phyloP scores from a whole-genome alignment of 2,329 filamentous ascomycete species.

The Diaporthe nobilis region DNA sequence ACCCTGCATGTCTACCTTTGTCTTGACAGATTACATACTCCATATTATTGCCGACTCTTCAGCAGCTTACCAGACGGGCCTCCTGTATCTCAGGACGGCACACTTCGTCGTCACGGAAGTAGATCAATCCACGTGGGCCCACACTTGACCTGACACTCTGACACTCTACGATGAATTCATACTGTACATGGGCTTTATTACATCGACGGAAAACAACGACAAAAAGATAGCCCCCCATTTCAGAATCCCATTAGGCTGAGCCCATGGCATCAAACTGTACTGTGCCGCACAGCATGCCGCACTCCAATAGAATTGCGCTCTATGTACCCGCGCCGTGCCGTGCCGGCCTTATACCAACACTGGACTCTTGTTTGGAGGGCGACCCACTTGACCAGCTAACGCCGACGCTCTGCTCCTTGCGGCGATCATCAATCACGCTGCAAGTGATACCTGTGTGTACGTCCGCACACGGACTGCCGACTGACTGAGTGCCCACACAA shows the following conservation, averaged over 20 bases:
- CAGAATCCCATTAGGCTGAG: not conserved
- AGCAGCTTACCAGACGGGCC: not conserved
- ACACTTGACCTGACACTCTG: not conserved
- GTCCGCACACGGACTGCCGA: not conserved
- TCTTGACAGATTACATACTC: not conserved
- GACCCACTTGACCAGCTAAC: slow-evolving; percentile 5
- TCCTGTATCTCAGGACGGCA: not conserved
- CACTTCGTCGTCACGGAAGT: not conserved
- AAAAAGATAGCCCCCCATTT: not conserved
- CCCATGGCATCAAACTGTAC: not conserved
- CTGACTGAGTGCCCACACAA: not conserved
- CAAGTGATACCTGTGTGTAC: not conserved
- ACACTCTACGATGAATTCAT: not conserved
- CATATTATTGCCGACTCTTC: not conserved
- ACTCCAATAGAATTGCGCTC: not conserved
- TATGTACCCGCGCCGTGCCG: slow-evolving; percentile 4
- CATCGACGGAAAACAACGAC: not conserved
- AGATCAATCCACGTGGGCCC: slow-evolving; percentile 5
- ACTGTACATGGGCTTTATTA: not conserved
- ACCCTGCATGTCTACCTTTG: not conserved
- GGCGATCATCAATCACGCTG: slow-evolving; percentile 21
- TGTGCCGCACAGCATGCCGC: slow-evolving; percentile 3
- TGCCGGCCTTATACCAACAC: not conserved
- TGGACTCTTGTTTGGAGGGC: not conserved
- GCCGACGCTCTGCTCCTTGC: slow-evolving; percentile 8